Evolutionary conservation across 495 filamentous ascomycete species (phyloP).

Genomic region (Ramalina peruviana): DNA sequence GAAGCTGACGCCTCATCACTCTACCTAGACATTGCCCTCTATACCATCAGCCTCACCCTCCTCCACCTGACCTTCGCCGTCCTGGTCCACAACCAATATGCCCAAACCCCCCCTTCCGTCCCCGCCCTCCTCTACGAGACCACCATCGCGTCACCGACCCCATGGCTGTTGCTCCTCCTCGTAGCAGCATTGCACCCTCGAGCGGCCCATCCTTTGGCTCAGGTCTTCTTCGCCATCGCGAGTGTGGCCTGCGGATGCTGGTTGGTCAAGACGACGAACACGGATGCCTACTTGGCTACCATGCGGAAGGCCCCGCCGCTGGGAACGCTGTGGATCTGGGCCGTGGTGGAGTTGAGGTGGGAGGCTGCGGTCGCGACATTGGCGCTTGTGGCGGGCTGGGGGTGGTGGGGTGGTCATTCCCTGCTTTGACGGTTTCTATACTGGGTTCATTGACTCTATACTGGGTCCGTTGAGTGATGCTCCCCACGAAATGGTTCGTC

Average conservation of each 20-base stretch:
- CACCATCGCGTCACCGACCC: conserved; percentile 35
- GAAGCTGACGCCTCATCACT: conserved; percentile 16
- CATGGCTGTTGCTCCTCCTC: conserved; percentile 32
- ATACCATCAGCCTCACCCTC: conserved; percentile 56
- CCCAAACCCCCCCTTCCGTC: conserved; percentile 46
- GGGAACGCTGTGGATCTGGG: conserved; percentile 92
- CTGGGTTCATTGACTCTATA: no score
- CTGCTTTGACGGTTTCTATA: no score
- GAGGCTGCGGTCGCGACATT: conserved; percentile 48
- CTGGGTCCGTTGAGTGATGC: no score
- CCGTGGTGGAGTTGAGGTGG: conserved; percentile 73
- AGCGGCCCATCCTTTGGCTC: conserved; percentile 30
- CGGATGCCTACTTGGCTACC: conserved; percentile 63
- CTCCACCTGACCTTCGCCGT: conserved; percentile 81
- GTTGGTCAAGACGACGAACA: conserved; percentile 69
- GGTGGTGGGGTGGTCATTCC: conserved; percentile 57
- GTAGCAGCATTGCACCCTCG: conserved; percentile 24
- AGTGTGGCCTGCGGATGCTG: conserved; percentile 52
- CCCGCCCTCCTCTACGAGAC: conserved; percentile 27
- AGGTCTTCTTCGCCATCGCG: conserved; percentile 45
- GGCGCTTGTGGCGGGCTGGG: conserved; percentile 45
- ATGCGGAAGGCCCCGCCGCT: conserved; percentile 85
- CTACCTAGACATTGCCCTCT: conserved; percentile 33
- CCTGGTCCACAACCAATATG: conserved; percentile 84
- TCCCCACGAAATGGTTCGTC: no score